Percentiles rank a stretch among this genome's conserved stretches.
Evolutionary conservation across 2,329 filamentous ascomycete species (phyloP).

Genomic region (Diaporthe australafricana): DNA sequence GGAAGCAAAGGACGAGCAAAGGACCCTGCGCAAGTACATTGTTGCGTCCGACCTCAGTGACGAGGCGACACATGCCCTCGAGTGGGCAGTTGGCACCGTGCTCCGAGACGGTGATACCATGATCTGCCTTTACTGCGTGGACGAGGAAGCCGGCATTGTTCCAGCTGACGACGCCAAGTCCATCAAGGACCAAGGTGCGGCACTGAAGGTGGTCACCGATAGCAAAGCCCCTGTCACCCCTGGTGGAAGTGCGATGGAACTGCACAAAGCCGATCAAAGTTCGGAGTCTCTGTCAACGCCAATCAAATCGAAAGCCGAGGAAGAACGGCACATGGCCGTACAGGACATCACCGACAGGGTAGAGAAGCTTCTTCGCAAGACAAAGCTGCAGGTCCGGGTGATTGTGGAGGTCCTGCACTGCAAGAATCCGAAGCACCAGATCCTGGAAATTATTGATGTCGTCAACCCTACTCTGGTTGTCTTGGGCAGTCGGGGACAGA

Average conservation of each 20-base stretch:
- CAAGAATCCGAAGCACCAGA: slow-evolving; percentile 96
- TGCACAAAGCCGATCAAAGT: slow-evolving; percentile 38
- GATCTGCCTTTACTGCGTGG: slow-evolving; percentile 91
- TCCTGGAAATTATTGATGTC: slow-evolving; percentile 96
- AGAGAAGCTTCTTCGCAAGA: slow-evolving; percentile 88
- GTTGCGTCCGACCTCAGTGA: slow-evolving; percentile 96
- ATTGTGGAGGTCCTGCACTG: slow-evolving; percentile 98
- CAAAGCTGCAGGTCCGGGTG: slow-evolving; percentile 89
- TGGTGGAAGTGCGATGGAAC: slow-evolving; percentile 46
- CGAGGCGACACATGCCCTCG: slow-evolving; percentile 92
- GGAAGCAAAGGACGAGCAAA: slow-evolving; percentile 82
- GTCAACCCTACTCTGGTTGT: slow-evolving; percentile 93
- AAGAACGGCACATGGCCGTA: slow-evolving; percentile 84
- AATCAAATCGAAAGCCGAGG: slow-evolving; percentile 67
- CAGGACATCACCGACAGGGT: slow-evolving; percentile 86
- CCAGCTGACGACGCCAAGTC: slow-evolving; percentile 76
- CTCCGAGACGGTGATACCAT: slow-evolving; percentile 94
- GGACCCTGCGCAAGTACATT: slow-evolving; percentile 87
- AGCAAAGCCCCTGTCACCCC: slow-evolving; percentile 48
- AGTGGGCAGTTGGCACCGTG: slow-evolving; percentile 98
- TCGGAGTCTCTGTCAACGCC: slow-evolving; percentile 21
- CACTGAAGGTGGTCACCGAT: slow-evolving; percentile 73
- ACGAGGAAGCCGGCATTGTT: slow-evolving; percentile 81
- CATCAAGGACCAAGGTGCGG: slow-evolving; percentile 80
- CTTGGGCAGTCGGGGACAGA: slow-evolving; percentile 89